Conservation (phyloP, 2,329 filamentous ascomycete species). For the Sarocladium oryzae region DNA sequence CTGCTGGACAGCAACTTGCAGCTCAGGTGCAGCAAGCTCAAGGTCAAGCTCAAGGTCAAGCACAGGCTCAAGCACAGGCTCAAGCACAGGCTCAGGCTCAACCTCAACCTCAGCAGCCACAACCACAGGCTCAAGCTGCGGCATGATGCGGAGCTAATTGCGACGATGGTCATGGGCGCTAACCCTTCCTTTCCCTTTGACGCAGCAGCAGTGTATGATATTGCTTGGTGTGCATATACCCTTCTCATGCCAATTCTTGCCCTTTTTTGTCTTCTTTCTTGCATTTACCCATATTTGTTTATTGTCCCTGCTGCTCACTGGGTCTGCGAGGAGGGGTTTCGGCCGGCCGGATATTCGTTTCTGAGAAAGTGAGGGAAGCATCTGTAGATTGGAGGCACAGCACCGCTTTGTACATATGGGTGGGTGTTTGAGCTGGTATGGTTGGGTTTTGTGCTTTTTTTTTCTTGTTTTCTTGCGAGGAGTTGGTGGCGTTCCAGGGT, state of each 20-base stretch:
- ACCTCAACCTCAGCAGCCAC: constrained; percentile 14
- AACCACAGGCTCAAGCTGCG: constrained; percentile 5
- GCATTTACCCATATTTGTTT: not conserved
- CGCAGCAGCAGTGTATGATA: constrained; percentile 15
- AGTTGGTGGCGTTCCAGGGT: constrained; percentile 23
- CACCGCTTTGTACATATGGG: constrained; percentile 11
- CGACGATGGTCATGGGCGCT: too few relatives aligned
- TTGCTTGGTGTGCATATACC: constrained; percentile 14
- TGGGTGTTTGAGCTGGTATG: not conserved
- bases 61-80: too few relatives aligned
- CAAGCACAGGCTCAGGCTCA: constrained; percentile 8
- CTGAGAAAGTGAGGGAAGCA: not conserved
- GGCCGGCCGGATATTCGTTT: not conserved
- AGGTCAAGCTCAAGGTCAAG: too few relatives aligned
- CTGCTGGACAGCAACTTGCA: constrained; percentile 10
- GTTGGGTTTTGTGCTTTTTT: constrained; percentile 17
- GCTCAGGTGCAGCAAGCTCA: constrained; percentile 16
- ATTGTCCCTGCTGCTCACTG: not conserved
- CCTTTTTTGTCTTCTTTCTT: constrained; percentile 11
- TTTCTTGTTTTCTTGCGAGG: constrained; percentile 19
- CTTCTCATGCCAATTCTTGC: constrained; percentile 11
- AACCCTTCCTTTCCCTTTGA: not conserved
- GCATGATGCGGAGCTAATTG: constrained; percentile 1
- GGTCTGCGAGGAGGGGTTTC: not conserved
- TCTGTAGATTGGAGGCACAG: constrained; percentile 6